Evolutionary conservation across 306 rosid species (phyloP), one percentile per base, ranked within the genome.

Genomic region (Mucuna pruriens): DNA sequence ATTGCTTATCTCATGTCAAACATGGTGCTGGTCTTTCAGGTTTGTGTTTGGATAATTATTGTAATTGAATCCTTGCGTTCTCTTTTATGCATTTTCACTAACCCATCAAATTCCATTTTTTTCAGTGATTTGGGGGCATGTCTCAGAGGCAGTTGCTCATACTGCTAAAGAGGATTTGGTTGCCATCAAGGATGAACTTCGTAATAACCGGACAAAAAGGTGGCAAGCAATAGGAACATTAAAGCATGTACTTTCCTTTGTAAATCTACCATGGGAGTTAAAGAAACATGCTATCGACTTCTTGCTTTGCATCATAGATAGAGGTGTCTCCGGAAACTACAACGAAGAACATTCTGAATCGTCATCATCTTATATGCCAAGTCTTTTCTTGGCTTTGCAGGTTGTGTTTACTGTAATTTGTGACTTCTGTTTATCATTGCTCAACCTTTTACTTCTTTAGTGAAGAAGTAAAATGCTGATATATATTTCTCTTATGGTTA

Each of bases 11-110:
- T 54, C 74, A 87, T 82, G 84, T 93, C 90, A 92, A 90, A 74
- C 92, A 79, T 6, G 97, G 97, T 36, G 90, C 97, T 46, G 89
- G 91, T 31, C 92, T 95, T 85, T 88, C 97, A 87, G 96, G 99
- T 95, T 82, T 75, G 80, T 72, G 77, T 66, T 74, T 83, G 75
- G 75, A 51, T 67, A 72, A 62, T 44, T 66, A 46, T 49, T 80
- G 52, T 33, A 55, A 58, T 76, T 66, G 63, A 75, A 60, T 46
- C 66, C 42, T 69, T 64, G 40, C 74, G 52, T 65, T 80, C 33
- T 62, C 78, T 74, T 58, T 83, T 54, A 46, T 81, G 75, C 65
- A 46, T 79, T 73, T 78, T 39, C 40, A 70, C 77, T 36, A 36
- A 46, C 31, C 55, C 51, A n/a, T 75, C 49, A 57, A 61, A 22